Conservation (phyloP, 257 asterid species). For the Hygrophila difformis region DNA sequence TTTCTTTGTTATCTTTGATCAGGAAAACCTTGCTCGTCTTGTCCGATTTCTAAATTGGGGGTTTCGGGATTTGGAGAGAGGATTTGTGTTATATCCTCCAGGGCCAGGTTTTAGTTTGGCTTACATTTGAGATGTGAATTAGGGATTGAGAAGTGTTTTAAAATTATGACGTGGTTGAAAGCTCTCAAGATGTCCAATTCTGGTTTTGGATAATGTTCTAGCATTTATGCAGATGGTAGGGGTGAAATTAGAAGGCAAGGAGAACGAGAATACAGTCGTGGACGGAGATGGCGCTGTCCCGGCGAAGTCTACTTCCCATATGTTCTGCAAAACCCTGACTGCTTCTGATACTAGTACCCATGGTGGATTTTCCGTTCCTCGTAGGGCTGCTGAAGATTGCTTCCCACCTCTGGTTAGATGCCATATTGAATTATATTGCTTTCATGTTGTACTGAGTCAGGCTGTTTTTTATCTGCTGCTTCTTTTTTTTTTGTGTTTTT, state of each 20-base stretch:
- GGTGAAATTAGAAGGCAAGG: slow-evolving; percentile 46
- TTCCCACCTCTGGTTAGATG: slow-evolving; percentile 80
- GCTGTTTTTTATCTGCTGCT: too few species aligned
- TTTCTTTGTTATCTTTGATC: too few species aligned
- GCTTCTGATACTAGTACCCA: slow-evolving; percentile 98
- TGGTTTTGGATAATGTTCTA: slow-evolving; percentile 8
- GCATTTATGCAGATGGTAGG: slow-evolving; percentile 35
- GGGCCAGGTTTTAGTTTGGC: too few species aligned
- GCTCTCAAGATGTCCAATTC: slow-evolving; percentile 1
- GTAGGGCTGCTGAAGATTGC: slow-evolving; percentile 99
- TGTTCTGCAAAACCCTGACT: slow-evolving; percentile 97
- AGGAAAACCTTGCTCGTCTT: too few species aligned
- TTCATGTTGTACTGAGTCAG: not conserved
- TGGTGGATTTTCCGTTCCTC: slow-evolving; percentile 98
- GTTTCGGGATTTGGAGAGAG: too few species aligned
- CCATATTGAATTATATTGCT: not conserved
- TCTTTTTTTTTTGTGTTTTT: not conserved
- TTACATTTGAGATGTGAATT: too few species aligned
- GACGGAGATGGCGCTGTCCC: slow-evolving; percentile 39
- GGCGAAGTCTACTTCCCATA: slow-evolving; percentile 72
- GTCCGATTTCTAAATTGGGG: too few species aligned
- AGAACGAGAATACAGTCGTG: slow-evolving; percentile 24
- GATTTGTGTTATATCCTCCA: too few species aligned
- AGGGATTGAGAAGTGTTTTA: slow-evolving; percentile 1
- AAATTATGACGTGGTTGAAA: not conserved